A percentile compares a stretch with the other conserved stretches of the same genome.
These are phyloP conservation scores for Aspergillus asperescens DNA, from an alignment of 495 filamentous ascomycete genomes.

Conservation along the genomic window DNA sequence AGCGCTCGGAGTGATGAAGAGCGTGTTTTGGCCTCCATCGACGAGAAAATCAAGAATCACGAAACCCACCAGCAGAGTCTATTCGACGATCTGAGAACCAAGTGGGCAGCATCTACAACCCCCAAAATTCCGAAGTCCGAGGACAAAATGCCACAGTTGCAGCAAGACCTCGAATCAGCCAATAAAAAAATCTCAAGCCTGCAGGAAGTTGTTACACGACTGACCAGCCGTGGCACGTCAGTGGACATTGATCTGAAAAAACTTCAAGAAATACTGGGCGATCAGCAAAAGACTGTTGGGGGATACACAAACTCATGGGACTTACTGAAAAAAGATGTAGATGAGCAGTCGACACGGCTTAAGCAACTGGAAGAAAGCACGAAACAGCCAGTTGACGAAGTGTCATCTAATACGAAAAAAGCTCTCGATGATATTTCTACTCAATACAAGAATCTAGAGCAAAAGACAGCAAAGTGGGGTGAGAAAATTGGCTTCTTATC, in stretches of 20 bases:
- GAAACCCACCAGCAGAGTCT: conserved; percentile 7
- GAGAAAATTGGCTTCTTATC: conserved; percentile 4
- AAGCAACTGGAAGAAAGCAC: neutral
- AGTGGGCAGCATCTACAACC: neutral
- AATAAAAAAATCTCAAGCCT: conserved; percentile 2
- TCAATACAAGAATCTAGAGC: neutral
- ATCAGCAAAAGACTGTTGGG: conserved; percentile 2
- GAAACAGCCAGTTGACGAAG: neutral
- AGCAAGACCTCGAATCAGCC: conserved; percentile 2
- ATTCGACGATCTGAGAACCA: conserved; percentile 12
- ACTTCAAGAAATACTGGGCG: neutral
- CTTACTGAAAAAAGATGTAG: neutral
- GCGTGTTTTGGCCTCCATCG: conserved; percentile 9
- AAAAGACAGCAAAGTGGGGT: neutral
- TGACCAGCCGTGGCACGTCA: neutral
- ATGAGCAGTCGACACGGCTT: neutral
- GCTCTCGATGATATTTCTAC: neutral
- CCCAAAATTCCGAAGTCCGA: neutral
- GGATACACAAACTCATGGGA: neutral
- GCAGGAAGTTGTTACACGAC: neutral
- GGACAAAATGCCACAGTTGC: conserved; percentile 1
- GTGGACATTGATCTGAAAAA: neutral
- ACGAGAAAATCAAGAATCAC: conserved; percentile 14
- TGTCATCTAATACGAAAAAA: neutral
- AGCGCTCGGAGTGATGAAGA: conserved; percentile 17